Percentiles rank a stretch among this genome's conserved stretches.
Conservation (phyloP, 192 early-diverging fungal genomes). For the Linnemannia elongata region DNA sequence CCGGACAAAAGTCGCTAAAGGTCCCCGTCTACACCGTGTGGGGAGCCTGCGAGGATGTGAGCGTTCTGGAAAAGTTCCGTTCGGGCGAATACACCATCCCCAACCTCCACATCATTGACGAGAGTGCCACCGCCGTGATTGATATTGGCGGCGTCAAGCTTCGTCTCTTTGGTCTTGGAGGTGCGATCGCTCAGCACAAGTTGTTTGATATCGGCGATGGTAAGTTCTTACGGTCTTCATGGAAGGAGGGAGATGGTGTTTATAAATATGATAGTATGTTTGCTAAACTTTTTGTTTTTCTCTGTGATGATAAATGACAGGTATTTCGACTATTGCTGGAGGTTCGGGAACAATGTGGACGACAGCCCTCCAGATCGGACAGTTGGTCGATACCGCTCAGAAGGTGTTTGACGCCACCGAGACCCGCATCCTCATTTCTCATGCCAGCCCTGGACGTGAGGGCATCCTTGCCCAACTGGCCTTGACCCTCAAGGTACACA, state of each 20-base stretch:
- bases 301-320: constrained; percentile 17
- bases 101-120: constrained; percentile 69
- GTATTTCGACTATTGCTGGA: constrained; percentile 69
- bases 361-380: constrained; percentile 71
- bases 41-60: constrained; percentile 74
- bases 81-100: constrained; percentile 60
- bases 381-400: constrained; percentile 70
- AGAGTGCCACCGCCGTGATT: constrained; percentile 61
- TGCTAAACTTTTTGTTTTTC: not conserved
- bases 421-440: constrained; percentile 69
- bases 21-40: constrained; percentile 73
- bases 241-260: not conserved
- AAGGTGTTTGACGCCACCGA: constrained; percentile 67
- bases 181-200: constrained; percentile 72
- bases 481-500: constrained; percentile 61
- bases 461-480: constrained; percentile 70
- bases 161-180: constrained; percentile 71
- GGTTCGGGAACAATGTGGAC: constrained; percentile 76
- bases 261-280: not conserved
- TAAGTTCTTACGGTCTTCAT: constrained; percentile 21
- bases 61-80: constrained; percentile 70
- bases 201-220: constrained; percentile 75
- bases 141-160: constrained; percentile 71
- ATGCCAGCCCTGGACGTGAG: constrained; percentile 71
- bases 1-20: constrained; percentile 59